Conservation (phyloP, 371 early-diverging fungal genomes). For the Rhizopus arrhizus region DNA sequence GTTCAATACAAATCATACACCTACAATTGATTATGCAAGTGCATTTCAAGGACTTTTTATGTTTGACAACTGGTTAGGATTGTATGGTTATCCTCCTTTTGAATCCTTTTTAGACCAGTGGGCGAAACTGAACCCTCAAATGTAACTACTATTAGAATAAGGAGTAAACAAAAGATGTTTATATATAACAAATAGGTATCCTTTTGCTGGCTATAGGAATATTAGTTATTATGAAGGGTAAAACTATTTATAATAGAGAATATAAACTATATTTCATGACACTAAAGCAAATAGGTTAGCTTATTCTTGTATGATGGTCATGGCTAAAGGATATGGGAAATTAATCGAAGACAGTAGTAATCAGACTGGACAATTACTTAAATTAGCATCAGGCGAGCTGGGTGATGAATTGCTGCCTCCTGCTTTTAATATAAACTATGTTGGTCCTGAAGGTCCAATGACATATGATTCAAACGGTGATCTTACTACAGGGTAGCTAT, state of each 20-base stretch:
- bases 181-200: conserved; percentile 39
- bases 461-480: conserved; percentile 58
- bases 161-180: too few species aligned
- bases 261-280: neutral
- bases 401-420: conserved; percentile 45
- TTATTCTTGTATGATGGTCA: conserved; percentile 64
- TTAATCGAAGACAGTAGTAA: conserved; percentile 43
- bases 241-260: neutral
- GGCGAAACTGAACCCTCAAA: conserved; percentile 45
- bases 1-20: conserved; percentile 30
- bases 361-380: conserved; percentile 38
- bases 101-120: conserved; percentile 57
- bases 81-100: conserved; percentile 57
- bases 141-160: conserved; percentile 31
- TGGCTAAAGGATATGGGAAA: conserved; percentile 53
- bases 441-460: conserved; percentile 65
- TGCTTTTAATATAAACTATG: conserved; percentile 59
- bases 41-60: conserved; percentile 55
- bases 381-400: conserved; percentile 43
- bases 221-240: conserved; percentile 65
- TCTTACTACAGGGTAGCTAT: conserved; percentile 47
- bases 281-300: conserved; percentile 36
- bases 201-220: conserved; percentile 58
- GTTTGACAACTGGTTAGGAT: conserved; percentile 58
- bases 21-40: conserved; percentile 30